Base-by-base conservation (phyloP, 1,284 basidiomycete genomes). In the Papiliotrema nemorosa region DNA sequence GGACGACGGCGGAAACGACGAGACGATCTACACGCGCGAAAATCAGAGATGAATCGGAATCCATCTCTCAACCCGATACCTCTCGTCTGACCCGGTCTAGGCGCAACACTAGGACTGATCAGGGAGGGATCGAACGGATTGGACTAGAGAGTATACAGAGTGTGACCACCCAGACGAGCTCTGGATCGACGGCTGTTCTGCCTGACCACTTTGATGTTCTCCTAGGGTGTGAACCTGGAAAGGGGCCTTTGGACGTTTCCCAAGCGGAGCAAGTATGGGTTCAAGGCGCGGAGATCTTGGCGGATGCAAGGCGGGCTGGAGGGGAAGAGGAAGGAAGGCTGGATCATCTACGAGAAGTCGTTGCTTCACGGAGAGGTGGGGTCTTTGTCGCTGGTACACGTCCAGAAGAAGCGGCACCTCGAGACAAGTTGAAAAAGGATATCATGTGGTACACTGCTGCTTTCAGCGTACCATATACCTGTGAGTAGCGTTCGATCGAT, bases 401-500 rank as follows among this genome's bases (percentile, higher is more conserved):
- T n/a, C n/a, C n/a, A n/a, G n/a, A n/a, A n/a, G n/a, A n/a, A n/a
- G n/a, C 21, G 35, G 21, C 4, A 16, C 5, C 5, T 5, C 4
- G 35, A 36, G 35, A 36, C n/a, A 36, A 36, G 35, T 16, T 5
- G 35, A 5, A 20, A 36, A 16, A 36, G 35, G 6, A 16, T n/a
- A 20, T 36, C n/a, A n/a, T n/a, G n/a, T n/a, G n/a, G 65, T 59
- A 60, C 20, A 63, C 58, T 12, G 65, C 63, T 2, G 47, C 53
- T 4, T 31, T 63, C 27, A 14, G 38, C 5, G 55, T 56, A 27
- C 56, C 60, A 18, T 62, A 58, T 35, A 42, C 56, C 29, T 62
- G 65, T 67, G 41, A 55, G 60, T 51, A 3, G n/a, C n/a, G n/a
- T 29, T 13, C 27, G 3, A 14, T 18, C 3, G n/a, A 25, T n/a